These are phyloP conservation scores for Mucor ambiguus DNA, from an alignment of 371 early-diverging fungal genomes.

Conservation along the genomic window DNA sequence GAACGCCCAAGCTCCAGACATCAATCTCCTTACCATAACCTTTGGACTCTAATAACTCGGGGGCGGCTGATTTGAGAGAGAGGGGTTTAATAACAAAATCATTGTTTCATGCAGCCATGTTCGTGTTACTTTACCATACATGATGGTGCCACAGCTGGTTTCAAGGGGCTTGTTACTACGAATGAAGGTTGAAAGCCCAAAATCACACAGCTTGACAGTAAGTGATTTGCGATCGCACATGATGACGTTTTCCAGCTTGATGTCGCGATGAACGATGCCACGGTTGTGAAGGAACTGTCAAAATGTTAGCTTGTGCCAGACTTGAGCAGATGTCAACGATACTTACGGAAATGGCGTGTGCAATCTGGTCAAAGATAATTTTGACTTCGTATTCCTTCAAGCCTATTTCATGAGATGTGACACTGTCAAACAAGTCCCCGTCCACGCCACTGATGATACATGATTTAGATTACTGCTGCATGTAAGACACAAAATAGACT, in stretches of 20 bases:
- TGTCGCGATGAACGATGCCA: slow-evolving; percentile 77
- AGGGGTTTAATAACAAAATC: neutral
- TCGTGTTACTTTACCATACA: slow-evolving; percentile 22
- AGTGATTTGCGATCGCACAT: slow-evolving; percentile 28
- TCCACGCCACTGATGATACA: slow-evolving; percentile 11
- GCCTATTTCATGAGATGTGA: neutral
- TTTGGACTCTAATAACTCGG: slow-evolving; percentile 84
- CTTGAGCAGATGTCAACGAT: neutral
- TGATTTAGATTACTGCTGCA: neutral
- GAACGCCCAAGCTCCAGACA: slow-evolving; percentile 97
- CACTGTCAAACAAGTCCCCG: slow-evolving; percentile 31
- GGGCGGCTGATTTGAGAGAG: slow-evolving; percentile 54
- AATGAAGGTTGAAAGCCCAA: slow-evolving; percentile 18
- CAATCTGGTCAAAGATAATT: slow-evolving; percentile 35
- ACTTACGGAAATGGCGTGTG: slow-evolving; percentile 30
- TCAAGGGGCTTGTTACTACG: slow-evolving; percentile 1
- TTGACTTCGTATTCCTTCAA: slow-evolving; percentile 26
- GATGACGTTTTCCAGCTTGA: slow-evolving; percentile 77
- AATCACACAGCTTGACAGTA: slow-evolving; percentile 22
- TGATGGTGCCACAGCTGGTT: slow-evolving; percentile 23
- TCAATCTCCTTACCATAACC: slow-evolving; percentile 96
- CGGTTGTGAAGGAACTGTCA: slow-evolving; percentile 61
- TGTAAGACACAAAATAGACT: neutral
- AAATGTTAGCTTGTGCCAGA: neutral
- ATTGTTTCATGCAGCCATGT: neutral